Evolutionary conservation across 169 alveolate genomes (phyloP).

Genomic region (Plasmodium knowlesi): DNA sequence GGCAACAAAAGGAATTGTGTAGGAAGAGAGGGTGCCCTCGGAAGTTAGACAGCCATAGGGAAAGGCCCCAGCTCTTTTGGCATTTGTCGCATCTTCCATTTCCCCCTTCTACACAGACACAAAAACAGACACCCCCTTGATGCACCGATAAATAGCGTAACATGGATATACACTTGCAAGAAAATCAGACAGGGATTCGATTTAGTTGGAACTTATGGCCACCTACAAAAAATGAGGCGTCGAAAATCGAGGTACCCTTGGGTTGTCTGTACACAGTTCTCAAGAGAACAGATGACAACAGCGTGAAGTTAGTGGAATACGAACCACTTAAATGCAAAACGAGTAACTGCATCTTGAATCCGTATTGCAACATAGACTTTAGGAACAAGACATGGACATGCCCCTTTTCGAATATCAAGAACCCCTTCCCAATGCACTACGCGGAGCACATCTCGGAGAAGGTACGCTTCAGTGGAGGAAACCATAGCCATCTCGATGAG

Average conservation of each 20-base stretch:
- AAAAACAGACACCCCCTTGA: neutral
- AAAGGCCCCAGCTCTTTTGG: neutral
- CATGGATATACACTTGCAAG: slow-evolving; percentile 88
- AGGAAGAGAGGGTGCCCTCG: neutral
- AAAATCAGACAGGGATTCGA: slow-evolving; percentile 94
- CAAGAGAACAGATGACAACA: slow-evolving; percentile 85
- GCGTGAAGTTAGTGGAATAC: slow-evolving; percentile 94
- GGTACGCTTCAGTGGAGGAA: neutral
- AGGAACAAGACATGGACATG: slow-evolving; percentile 98
- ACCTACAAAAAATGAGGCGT: slow-evolving; percentile 94
- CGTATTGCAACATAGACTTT: slow-evolving; percentile 95
- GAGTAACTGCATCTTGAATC: slow-evolving; percentile 94
- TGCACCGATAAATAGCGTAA: neutral
- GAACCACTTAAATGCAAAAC: slow-evolving; percentile 93
- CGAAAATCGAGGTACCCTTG: slow-evolving; percentile 96
- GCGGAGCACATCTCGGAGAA: slow-evolving; percentile 96
- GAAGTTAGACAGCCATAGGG: neutral
- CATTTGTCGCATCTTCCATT: neutral
- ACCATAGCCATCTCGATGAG: neutral
- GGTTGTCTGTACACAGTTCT: slow-evolving; percentile 96
- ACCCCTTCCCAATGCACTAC: slow-evolving; percentile 96
- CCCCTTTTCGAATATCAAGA: slow-evolving; percentile 95
- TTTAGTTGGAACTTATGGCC: slow-evolving; percentile 99
- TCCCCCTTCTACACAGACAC: neutral
- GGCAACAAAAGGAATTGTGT: neutral